Evolutionary conservation across 169 alveolate genomes (phyloP).

Genomic region (Cryptosporidium sp.): DNA sequence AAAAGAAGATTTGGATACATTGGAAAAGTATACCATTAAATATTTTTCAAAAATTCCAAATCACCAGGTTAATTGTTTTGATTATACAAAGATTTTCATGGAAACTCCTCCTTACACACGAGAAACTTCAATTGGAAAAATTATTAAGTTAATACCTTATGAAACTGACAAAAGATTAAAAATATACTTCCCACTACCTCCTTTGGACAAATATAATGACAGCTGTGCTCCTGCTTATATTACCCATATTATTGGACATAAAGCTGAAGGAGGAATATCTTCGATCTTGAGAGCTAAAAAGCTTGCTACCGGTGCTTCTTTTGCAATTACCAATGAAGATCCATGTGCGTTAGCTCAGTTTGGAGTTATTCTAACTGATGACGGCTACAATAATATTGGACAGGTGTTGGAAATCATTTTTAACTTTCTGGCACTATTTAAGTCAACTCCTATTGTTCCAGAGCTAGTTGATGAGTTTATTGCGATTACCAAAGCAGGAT

Average conservation of each 20-base stretch:
- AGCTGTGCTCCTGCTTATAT: conserved; percentile 63
- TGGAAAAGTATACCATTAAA: conserved; percentile 33
- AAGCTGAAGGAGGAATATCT: conserved; percentile 62
- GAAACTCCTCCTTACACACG: conserved; percentile 62
- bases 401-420: conserved; percentile 23
- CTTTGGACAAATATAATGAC: conserved; percentile 16
- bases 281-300: conserved; percentile 27
- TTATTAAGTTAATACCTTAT: conserved; percentile 38
- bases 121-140: conserved; percentile 28
- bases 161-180: conserved; percentile 64
- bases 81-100: conserved; percentile 15
- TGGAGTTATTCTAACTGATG: conserved; percentile 27
- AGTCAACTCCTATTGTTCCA: conserved; percentile 39
- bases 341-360: conserved; percentile 69
- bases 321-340: conserved; percentile 48
- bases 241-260: conserved; percentile 39
- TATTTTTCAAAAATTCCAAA: conserved; percentile 55
- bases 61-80: conserved; percentile 28
- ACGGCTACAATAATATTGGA: conserved; percentile 35
- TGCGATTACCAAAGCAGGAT: conserved; percentile 10
- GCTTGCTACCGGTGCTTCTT: conserved; percentile 57
- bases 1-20: conserved; percentile 16
- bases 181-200: conserved; percentile 64
- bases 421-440: conserved; percentile 34
- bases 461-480: conserved; percentile 53